Evolutionary conservation across 2,329 filamentous ascomycete species (phyloP).

Genomic region (Tolypocladium amazonense): DNA sequence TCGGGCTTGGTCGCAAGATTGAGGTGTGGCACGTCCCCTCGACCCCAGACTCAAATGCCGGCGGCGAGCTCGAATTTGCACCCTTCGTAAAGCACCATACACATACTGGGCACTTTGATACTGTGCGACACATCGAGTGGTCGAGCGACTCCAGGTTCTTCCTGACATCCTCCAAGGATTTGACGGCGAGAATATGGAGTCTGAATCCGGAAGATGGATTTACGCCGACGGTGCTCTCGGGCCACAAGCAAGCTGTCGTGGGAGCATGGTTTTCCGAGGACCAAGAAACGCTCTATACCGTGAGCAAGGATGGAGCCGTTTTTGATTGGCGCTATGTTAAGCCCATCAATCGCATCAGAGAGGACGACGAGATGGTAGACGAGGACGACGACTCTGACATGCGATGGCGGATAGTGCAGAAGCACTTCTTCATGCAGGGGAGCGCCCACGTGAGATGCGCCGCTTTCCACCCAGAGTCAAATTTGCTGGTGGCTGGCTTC

Average conservation of each 20-base stretch:
- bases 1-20: slow-evolving; percentile 74
- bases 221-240: slow-evolving; percentile 77
- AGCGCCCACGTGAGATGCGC: slow-evolving; percentile 80
- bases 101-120: slow-evolving; percentile 82
- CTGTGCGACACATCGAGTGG: slow-evolving; percentile 81
- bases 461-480: slow-evolving; percentile 76
- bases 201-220: slow-evolving; percentile 79
- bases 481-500: slow-evolving; percentile 92
- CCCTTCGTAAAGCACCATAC: slow-evolving; percentile 84
- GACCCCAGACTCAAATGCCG: slow-evolving; percentile 67
- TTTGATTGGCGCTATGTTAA: slow-evolving; percentile 84
- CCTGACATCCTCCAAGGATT: slow-evolving; percentile 79
- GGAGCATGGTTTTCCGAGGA: slow-evolving; percentile 96
- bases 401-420: slow-evolving; percentile 84
- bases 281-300: slow-evolving; percentile 91
- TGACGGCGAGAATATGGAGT: slow-evolving; percentile 94
- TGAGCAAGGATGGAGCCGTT: slow-evolving; percentile 93
- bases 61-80: slow-evolving; percentile 85
- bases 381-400: slow-evolving; percentile 54
- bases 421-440: slow-evolving; percentile 90
- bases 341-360: slow-evolving; percentile 42
- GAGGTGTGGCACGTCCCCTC: slow-evolving; percentile 96
- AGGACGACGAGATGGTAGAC: slow-evolving; percentile 49
- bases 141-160: slow-evolving; percentile 95
- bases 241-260: slow-evolving; percentile 81